Conservation (phyloP, 73 alveolate species). For the Durusdinium trenchii region DNA sequence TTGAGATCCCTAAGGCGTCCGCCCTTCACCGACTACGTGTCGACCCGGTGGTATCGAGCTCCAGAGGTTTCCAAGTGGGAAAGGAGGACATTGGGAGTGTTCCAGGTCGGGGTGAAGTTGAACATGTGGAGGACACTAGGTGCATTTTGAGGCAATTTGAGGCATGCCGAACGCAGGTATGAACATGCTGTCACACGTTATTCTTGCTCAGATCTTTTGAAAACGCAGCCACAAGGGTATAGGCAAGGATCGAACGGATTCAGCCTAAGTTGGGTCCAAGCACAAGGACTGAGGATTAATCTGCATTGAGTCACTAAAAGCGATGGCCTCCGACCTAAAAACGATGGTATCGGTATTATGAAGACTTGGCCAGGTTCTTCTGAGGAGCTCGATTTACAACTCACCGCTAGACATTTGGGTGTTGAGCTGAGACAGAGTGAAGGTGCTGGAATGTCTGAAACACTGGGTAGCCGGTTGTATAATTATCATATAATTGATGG, state of each 20-base stretch:
- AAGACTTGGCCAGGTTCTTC: slow-evolving; percentile 97
- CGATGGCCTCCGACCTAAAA: neutral
- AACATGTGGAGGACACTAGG: neutral
- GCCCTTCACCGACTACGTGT: slow-evolving; percentile 99
- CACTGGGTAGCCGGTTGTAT: too few relatives aligned
- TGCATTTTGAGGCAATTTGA: too few relatives aligned
- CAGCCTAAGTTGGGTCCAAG: neutral
- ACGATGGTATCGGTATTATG: neutral
- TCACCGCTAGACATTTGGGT: slow-evolving; percentile 99
- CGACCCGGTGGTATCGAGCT: slow-evolving; percentile 99
- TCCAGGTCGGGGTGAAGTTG: neutral
- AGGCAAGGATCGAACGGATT: too few relatives aligned
- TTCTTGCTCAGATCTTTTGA: too few relatives aligned
- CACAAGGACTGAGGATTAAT: neutral
- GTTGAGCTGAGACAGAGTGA: slow-evolving; percentile 94
- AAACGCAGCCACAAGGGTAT: too few relatives aligned
- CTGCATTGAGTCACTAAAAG: neutral
- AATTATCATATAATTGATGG: too few relatives aligned
- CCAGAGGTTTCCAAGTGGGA: slow-evolving; percentile 43
- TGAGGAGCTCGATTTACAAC: slow-evolving; percentile 99
- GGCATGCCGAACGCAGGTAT: too few relatives aligned
- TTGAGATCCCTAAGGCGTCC: slow-evolving; percentile 97
- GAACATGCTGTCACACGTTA: too few relatives aligned
- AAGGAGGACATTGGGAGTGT: neutral
- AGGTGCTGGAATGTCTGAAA: too few relatives aligned